These are phyloP conservation scores for Podospora pseudocomata DNA, from an alignment of 495 filamentous ascomycete genomes.

Conservation along the genomic window DNA sequence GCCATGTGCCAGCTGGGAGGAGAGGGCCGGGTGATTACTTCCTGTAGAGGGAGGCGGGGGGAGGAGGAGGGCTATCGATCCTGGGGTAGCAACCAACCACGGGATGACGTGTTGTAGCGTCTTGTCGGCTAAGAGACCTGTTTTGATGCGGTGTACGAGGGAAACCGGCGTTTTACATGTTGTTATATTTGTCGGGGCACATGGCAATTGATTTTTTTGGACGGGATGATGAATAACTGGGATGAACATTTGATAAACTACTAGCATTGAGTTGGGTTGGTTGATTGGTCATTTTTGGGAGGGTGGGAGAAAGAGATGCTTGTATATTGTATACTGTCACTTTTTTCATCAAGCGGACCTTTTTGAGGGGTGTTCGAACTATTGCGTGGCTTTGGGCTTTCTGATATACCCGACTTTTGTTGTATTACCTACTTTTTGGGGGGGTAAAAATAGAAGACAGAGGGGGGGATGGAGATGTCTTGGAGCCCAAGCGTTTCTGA, in stretches of 20 bases:
- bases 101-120: not conserved
- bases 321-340: not conserved
- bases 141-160: not conserved
- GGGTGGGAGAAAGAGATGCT: not conserved
- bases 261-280: not conserved
- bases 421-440: not conserved
- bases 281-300: no score
- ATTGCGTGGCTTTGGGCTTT: not conserved
- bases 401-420: not conserved
- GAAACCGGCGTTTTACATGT: not conserved
- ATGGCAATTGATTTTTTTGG: not conserved
- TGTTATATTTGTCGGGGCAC: not conserved
- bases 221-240: not conserved
- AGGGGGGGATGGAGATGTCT: not conserved
- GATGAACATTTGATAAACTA: not conserved
- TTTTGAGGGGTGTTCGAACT: not conserved
- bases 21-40: constrained; percentile 91
- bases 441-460: not conserved
- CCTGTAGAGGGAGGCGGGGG: constrained; percentile 49
- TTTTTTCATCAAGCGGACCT: not conserved
- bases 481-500: not conserved
- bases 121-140: not conserved
- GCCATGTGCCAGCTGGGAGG: constrained; percentile 77
- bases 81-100: not conserved
- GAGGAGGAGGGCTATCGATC: not conserved